These are phyloP conservation scores for Trametes meyenii DNA, from an alignment of 768 basidiomycete species.

Conservation along the genomic window DNA sequence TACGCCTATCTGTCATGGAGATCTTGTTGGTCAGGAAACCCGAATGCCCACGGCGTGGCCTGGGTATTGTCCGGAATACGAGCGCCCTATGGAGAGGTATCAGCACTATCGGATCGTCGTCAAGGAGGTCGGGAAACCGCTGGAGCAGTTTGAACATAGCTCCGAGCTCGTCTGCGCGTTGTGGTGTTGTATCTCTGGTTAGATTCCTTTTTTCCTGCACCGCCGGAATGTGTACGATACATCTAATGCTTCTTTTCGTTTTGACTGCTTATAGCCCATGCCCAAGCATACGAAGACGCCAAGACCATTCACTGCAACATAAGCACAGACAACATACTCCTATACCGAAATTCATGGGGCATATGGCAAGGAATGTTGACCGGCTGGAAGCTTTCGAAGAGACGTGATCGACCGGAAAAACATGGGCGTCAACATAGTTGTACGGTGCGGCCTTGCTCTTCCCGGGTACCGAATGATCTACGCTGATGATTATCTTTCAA, in stretches of 20 bases:
- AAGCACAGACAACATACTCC: slow-evolving; percentile 15
- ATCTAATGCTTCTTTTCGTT: neutral
- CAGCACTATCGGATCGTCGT: slow-evolving; percentile 15
- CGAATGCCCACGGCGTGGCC: neutral
- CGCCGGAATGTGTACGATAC: neutral
- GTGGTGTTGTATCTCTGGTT: neutral
- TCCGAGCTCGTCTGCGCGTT: neutral
- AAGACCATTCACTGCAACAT: slow-evolving; percentile 13
- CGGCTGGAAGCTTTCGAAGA: slow-evolving; percentile 15
- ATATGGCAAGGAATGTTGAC: neutral
- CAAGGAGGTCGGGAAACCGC: slow-evolving; percentile 4
- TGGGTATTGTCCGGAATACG: neutral
- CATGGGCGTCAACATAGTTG: slow-evolving; percentile 7
- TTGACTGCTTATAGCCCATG: neutral
- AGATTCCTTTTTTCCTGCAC: neutral
- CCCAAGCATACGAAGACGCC: neutral
- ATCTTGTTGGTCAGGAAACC: slow-evolving; percentile 7
- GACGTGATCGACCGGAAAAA: neutral
- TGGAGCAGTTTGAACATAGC: neutral
- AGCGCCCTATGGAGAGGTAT: slow-evolving; percentile 4
- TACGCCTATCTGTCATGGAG: neutral
- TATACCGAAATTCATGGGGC: neutral
- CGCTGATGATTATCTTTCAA: too few relatives aligned
- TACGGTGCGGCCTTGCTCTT: neutral
- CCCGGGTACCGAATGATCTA: neutral